Conservation (phyloP, 2,329 filamentous ascomycete species). For the Fusarium xyrophilum region DNA sequence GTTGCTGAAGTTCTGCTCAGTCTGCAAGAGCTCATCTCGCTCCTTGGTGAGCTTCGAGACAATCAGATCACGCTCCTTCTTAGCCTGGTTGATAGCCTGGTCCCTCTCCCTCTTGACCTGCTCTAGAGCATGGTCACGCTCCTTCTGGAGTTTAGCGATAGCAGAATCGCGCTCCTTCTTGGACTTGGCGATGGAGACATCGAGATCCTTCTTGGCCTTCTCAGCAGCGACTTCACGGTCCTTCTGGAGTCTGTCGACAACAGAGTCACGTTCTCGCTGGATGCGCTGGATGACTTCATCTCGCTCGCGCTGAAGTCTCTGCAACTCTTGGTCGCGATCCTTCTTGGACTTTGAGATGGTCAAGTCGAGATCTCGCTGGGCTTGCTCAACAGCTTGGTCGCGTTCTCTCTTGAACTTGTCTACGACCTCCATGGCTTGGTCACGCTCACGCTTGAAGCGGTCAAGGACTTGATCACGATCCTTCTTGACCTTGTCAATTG, state of each 20-base stretch:
- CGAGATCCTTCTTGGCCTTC: constrained; percentile 36
- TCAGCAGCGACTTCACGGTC: constrained; percentile 28
- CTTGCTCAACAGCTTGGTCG: constrained; percentile 29
- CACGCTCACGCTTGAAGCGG: constrained; percentile 30
- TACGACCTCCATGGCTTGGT: constrained; percentile 23
- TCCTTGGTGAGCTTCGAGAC: constrained; percentile 34
- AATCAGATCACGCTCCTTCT: constrained; percentile 33
- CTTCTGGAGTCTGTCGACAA: constrained; percentile 30
- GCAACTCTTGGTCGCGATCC: constrained; percentile 28
- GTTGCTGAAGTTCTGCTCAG: constrained; percentile 29
- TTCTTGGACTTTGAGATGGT: constrained; percentile 26
- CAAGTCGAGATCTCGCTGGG: constrained; percentile 28
- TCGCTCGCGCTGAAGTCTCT: constrained; percentile 29
- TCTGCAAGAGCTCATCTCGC: constrained; percentile 36
- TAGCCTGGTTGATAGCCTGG: constrained; percentile 26
- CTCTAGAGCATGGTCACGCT: constrained; percentile 33
- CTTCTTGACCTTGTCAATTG: constrained; percentile 29
- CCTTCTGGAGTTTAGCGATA: constrained; percentile 30
- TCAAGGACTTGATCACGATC: constrained; percentile 29
- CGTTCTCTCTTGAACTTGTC: constrained; percentile 35
- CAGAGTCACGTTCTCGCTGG: constrained; percentile 30
- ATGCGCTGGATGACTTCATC: constrained; percentile 29
- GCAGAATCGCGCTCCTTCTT: constrained; percentile 37
- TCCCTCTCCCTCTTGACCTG: constrained; percentile 35
- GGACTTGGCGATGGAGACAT: constrained; percentile 29